Conservation (phyloP, 306 rosid genomes). For the Ormosia semicastrata region DNA sequence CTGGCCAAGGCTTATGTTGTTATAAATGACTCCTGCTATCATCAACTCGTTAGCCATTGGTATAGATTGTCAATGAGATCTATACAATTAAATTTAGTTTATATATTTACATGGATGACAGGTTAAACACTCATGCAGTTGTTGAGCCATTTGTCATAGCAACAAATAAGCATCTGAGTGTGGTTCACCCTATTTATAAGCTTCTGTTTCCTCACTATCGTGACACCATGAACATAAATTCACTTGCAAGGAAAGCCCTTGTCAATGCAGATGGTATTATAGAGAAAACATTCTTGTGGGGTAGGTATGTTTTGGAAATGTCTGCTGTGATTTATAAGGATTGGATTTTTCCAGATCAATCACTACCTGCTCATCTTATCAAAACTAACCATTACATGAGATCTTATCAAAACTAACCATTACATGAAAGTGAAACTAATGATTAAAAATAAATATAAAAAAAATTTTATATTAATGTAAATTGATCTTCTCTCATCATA, state of each 20-base stretch:
- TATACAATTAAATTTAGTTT: not conserved
- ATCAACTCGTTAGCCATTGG: constrained; percentile 74
- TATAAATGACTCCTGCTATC: constrained; percentile 55
- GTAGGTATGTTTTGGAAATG: constrained; percentile 28
- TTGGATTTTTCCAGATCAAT: constrained; percentile 41
- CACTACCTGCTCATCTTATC: constrained; percentile 38
- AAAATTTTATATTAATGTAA: too few species aligned
- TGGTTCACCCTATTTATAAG: constrained; percentile 37
- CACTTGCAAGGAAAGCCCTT: constrained; percentile 24
- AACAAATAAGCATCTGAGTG: constrained; percentile 41
- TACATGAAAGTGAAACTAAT: too few species aligned
- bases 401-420: too few species aligned
- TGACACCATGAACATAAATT: constrained; percentile 44
- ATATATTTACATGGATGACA: not conserved
- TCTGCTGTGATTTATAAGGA: too few species aligned
- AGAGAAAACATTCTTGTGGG: constrained; percentile 35
- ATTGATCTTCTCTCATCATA: too few species aligned
- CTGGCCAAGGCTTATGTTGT: constrained; percentile 70
- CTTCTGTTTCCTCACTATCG: constrained; percentile 40
- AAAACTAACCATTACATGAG: constrained; percentile 28
- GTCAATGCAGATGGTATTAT: constrained; percentile 35
- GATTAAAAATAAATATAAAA: too few species aligned
- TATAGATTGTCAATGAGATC: constrained; percentile 16
- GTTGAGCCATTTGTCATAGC: constrained; percentile 62
- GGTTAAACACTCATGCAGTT: constrained; percentile 75